phyloP scores from a whole-genome alignment of 345 rosid genomes.

The Lagerstroemia speciosa region DNA sequence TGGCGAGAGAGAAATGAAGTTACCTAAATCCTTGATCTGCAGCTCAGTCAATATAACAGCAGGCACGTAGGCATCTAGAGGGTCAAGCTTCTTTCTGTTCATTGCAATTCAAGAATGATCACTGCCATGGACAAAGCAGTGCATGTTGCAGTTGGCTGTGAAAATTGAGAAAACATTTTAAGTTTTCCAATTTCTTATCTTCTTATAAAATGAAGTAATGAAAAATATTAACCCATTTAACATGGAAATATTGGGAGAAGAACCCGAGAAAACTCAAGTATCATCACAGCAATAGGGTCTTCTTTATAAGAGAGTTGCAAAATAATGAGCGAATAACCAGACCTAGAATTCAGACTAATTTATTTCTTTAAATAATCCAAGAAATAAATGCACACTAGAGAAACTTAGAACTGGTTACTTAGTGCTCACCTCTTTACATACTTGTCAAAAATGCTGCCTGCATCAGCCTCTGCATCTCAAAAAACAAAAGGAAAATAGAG shows the following conservation, averaged over 20 bases:
- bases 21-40: slow-evolving; percentile 72
- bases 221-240: not conserved
- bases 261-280: not conserved
- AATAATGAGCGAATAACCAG: not conserved
- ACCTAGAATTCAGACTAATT: not conserved
- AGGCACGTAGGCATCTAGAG: slow-evolving; percentile 68
- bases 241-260: not conserved
- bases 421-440: slow-evolving; percentile 59
- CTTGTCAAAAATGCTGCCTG: slow-evolving; percentile 41
- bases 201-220: not conserved
- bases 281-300: not conserved
- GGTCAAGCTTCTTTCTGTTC: slow-evolving; percentile 76
- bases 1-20: not conserved
- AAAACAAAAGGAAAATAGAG: not conserved
- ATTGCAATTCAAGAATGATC: slow-evolving; percentile 6
- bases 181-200: not conserved
- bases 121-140: not conserved
- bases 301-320: not conserved
- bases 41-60: slow-evolving; percentile 66
- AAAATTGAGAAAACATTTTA: not conserved
- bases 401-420: not conserved
- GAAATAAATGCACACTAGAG: not conserved
- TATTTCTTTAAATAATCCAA: not conserved
- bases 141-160: not conserved
- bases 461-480: slow-evolving; percentile 44